Conservation (phyloP, 805 yeast species). For the Ascoidea rubescens region DNA sequence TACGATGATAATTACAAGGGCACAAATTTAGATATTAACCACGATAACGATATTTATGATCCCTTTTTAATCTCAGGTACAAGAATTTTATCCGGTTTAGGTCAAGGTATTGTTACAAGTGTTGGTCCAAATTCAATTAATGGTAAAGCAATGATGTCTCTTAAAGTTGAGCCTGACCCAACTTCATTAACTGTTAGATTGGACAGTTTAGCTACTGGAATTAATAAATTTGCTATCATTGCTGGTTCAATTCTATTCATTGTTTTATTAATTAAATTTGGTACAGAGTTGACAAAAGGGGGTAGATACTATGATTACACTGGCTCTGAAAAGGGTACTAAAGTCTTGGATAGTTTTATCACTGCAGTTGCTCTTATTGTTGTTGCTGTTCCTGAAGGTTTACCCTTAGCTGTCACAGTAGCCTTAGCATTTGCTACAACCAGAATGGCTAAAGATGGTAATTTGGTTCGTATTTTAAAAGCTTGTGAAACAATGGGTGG, state of each 20-base stretch:
- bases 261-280: slow-evolving; percentile 65
- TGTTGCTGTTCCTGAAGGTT: slow-evolving; percentile 99
- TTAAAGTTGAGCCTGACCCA: slow-evolving; percentile 60
- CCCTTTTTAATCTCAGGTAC: slow-evolving; percentile 88
- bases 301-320: slow-evolving; percentile 29
- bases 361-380: slow-evolving; percentile 88
- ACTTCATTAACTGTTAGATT: slow-evolving; percentile 86
- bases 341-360: slow-evolving; percentile 73
- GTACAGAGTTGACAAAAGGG: slow-evolving; percentile 42
- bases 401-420: slow-evolving; percentile 95
- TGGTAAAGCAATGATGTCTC: slow-evolving; percentile 80
- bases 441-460: slow-evolving; percentile 93
- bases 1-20: too few species aligned
- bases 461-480: slow-evolving; percentile 82
- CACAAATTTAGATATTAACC: background rate
- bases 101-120: slow-evolving; percentile 75
- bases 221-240: slow-evolving; percentile 81
- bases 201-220: slow-evolving; percentile 76
- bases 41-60: slow-evolving; percentile 30
- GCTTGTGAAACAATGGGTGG: slow-evolving; percentile 99
- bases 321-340: slow-evolving; percentile 69
- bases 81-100: slow-evolving; percentile 75
- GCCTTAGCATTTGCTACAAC: slow-evolving; percentile 97
- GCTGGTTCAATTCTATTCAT: slow-evolving; percentile 72
- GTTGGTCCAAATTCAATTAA: slow-evolving; percentile 83